Evolutionary conservation across 164 flowering plant genomes (phyloP).

Genomic region (Chloranthus sessilifolius): DNA sequence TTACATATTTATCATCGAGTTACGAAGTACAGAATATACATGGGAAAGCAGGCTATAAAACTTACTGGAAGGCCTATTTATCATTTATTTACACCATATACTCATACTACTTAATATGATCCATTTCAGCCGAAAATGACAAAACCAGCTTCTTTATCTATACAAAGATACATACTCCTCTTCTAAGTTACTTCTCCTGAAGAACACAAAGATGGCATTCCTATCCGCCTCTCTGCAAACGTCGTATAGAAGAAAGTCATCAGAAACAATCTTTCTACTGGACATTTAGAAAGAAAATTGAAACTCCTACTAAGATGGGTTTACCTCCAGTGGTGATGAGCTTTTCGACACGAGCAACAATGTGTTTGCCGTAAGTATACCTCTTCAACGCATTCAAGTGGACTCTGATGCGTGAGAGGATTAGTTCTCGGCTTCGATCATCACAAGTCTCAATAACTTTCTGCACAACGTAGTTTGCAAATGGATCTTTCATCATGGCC

Average conservation of each 20-base stretch:
- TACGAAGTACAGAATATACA: constrained; percentile 8
- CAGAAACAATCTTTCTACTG: background rate
- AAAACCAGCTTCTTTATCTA: constrained; percentile 34
- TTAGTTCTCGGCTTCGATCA: constrained; percentile 59
- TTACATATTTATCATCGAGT: background rate
- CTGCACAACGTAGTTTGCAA: constrained; percentile 89
- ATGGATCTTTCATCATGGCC: constrained; percentile 98
- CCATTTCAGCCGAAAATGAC: background rate
- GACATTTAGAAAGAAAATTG: no score
- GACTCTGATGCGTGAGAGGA: constrained; percentile 73
- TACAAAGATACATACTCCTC: constrained; percentile 24
- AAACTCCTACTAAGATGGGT: background rate
- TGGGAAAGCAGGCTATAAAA: background rate
- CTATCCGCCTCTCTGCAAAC: constrained; percentile 50
- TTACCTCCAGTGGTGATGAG: constrained; percentile 78
- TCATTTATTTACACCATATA: constrained; percentile 5
- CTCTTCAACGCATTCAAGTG: constrained; percentile 70
- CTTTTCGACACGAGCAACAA: constrained; percentile 87
- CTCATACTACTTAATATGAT: background rate
- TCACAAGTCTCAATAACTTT: constrained; percentile 82
- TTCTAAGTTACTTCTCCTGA: constrained; percentile 5
- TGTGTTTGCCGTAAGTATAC: constrained; percentile 84
- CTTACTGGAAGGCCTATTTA: constrained; percentile 2
- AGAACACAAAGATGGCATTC: constrained; percentile 24
- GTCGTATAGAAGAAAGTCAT: background rate